A percentile compares a stretch with the other conserved stretches of the same genome.
Evolutionary conservation across 1,284 basidiomycete genomes (phyloP).

Genomic region (Microbotryomycetes sp.): DNA sequence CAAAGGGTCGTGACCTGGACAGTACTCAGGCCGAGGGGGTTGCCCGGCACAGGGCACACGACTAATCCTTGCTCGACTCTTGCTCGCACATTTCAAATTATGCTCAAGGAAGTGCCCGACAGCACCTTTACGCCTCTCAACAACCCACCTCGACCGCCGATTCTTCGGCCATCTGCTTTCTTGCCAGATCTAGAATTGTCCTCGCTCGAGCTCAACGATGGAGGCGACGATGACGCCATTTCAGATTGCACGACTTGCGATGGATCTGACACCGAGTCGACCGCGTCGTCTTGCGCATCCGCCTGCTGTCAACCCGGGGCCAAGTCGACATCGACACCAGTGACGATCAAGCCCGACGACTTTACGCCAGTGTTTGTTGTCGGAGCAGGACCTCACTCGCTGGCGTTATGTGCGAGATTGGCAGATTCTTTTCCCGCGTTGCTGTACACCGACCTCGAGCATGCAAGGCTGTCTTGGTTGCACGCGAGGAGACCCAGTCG

Average conservation of each 20-base stretch:
- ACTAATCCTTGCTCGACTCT: too few species aligned
- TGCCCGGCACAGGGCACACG: too few species aligned
- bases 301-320: neutral
- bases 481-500: neutral
- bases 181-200: neutral
- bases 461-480: constrained; percentile 36
- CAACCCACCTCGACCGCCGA: too few species aligned
- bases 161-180: too few species aligned
- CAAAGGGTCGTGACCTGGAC: too few species aligned
- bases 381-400: constrained; percentile 37
- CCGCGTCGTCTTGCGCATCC: neutral
- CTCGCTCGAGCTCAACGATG: neutral
- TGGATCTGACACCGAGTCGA: neutral
- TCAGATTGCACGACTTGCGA: neutral
- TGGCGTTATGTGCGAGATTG: constrained; percentile 35
- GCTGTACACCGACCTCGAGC: constrained; percentile 40
- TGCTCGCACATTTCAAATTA: too few species aligned
- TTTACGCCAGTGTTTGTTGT: constrained; percentile 25
- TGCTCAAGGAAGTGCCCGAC: too few species aligned
- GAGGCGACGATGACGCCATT: neutral
- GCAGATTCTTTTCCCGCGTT: constrained; percentile 35
- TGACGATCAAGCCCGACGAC: neutral
- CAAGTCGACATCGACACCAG: neutral
- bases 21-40: too few species aligned
- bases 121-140: too few species aligned